A percentile compares a stretch with the other conserved stretches of the same genome.
Conservation (phyloP, 768 basidiomycete species). For the Cantharellus anzutake region DNA sequence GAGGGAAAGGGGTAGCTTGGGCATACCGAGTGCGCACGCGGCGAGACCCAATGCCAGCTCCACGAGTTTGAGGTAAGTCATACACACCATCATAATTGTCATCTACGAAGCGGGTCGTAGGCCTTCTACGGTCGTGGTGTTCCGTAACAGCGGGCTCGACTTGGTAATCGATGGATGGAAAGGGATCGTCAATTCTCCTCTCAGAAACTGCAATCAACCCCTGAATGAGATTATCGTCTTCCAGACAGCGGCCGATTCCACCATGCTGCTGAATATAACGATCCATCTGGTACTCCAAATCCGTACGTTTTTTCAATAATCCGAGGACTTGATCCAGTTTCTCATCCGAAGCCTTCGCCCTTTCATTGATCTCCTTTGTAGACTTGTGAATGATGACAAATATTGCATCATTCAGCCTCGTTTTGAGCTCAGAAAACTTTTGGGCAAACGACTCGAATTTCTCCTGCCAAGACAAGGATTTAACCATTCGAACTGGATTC, state of each 20-base stretch:
- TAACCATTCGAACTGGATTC: neutral
- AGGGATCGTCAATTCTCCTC: neutral
- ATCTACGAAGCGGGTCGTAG: too few species aligned
- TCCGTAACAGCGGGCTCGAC: too few species aligned
- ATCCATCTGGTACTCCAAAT: neutral
- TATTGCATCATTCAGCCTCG: neutral
- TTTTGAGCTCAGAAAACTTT: neutral
- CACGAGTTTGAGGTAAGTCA: too few species aligned
- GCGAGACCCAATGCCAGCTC: too few species aligned
- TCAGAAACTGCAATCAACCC: neutral
- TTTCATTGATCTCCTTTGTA: neutral
- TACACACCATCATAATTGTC: too few species aligned
- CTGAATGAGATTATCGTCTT: neutral
- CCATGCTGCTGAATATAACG: neutral
- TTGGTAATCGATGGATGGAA: too few species aligned
- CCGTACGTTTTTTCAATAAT: neutral
- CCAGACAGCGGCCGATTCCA: neutral
- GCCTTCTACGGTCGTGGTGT: too few species aligned
- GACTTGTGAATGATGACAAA: neutral
- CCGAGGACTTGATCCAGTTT: neutral
- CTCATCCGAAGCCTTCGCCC: neutral
- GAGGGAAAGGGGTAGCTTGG: too few species aligned
- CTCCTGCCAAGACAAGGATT: neutral
- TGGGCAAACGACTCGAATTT: neutral
- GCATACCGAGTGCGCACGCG: too few species aligned